Percentiles rank a stretch among this genome's conserved stretches.
Conservation (phyloP, 495 filamentous ascomycete genomes). For the Amphirosellinia nigrospora region DNA sequence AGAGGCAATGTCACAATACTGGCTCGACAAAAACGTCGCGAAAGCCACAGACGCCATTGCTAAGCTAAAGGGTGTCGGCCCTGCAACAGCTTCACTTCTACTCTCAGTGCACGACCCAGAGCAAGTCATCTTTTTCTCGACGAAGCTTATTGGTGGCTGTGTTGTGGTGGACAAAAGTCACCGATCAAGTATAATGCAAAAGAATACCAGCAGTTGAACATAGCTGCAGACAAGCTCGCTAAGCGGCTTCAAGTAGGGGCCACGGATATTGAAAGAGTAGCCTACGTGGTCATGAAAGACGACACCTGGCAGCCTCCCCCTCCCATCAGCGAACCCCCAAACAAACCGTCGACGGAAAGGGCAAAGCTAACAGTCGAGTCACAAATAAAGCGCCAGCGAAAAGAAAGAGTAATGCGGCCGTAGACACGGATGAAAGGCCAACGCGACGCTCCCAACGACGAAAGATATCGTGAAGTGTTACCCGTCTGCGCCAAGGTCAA, state of each 20-base stretch:
- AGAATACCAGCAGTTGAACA: conserved; percentile 65
- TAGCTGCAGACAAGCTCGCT: conserved; percentile 50
- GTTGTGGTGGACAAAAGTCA: conserved; percentile 49
- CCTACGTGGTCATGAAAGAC: conserved; percentile 64
- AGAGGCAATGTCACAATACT: conserved; percentile 56
- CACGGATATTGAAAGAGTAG: conserved; percentile 70
- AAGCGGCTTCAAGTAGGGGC: conserved; percentile 60
- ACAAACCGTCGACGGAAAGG: conserved; percentile 13
- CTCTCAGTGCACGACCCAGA: conserved; percentile 64
- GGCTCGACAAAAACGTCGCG: conserved; percentile 50
- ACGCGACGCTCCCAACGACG: conserved; percentile 35
- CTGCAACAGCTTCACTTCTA: conserved; percentile 75
- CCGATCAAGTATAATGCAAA: conserved; percentile 67
- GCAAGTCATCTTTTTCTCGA: conserved; percentile 75
- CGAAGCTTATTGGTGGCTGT: conserved; percentile 73
- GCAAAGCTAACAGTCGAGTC: background rate
- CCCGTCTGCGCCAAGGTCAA: too few species aligned
- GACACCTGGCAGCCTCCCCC: conserved; percentile 18
- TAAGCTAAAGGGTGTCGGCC: conserved; percentile 67
- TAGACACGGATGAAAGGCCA: conserved; percentile 27
- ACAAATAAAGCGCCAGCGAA: conserved; percentile 32
- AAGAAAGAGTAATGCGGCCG: conserved; percentile 38
- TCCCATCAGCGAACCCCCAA: background rate
- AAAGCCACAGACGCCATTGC: conserved; percentile 58
- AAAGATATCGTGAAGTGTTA: conserved; percentile 30